These are phyloP conservation scores for Phytophthora syringae DNA, from an alignment of 352 stramenopile species.

Conservation along the genomic window DNA sequence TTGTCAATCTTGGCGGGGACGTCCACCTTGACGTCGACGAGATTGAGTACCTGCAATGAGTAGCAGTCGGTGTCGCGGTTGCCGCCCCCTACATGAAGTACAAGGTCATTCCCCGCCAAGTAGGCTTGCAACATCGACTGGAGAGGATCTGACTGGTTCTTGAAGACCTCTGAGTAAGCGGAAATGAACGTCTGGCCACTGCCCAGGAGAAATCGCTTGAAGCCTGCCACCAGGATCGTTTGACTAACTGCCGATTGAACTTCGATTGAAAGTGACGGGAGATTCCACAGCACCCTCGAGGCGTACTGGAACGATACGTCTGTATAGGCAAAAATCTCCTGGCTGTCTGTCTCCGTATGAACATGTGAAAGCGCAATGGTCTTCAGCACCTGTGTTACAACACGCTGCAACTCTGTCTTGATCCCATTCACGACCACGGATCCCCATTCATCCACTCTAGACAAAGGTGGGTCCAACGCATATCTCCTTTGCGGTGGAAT, in stretches of 20 bases:
- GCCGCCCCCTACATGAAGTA: slow-evolving; percentile 59
- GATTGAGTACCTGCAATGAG: slow-evolving; percentile 71
- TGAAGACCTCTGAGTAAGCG: slow-evolving; percentile 72
- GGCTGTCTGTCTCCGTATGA: slow-evolving; percentile 59
- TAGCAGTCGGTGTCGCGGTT: slow-evolving; percentile 64
- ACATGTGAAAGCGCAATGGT: slow-evolving; percentile 80
- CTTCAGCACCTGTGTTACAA: slow-evolving; percentile 72
- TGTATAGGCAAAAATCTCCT: slow-evolving; percentile 81
- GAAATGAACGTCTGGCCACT: slow-evolving; percentile 81
- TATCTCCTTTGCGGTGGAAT: slow-evolving; percentile 22
- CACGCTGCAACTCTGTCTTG: slow-evolving; percentile 56
- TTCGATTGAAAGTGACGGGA: slow-evolving; percentile 69
- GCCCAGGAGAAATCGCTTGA: slow-evolving; percentile 77
- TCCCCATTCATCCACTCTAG: slow-evolving; percentile 10
- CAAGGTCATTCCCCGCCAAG: slow-evolving; percentile 65
- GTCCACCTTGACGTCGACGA: slow-evolving; percentile 64
- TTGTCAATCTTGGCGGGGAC: slow-evolving; percentile 77
- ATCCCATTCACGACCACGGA: slow-evolving; percentile 42
- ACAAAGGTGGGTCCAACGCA: slow-evolving; percentile 26
- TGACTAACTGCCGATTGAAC: slow-evolving; percentile 46
- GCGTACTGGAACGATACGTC: slow-evolving; percentile 78
- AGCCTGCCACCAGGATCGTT: slow-evolving; percentile 66
- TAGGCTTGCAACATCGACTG: slow-evolving; percentile 77
- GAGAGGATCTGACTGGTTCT: slow-evolving; percentile 66
- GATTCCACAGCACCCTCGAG: slow-evolving; percentile 73